phyloP scores from a whole-genome alignment of 2,329 filamentous ascomycete species.

The Xylaria sp. region DNA sequence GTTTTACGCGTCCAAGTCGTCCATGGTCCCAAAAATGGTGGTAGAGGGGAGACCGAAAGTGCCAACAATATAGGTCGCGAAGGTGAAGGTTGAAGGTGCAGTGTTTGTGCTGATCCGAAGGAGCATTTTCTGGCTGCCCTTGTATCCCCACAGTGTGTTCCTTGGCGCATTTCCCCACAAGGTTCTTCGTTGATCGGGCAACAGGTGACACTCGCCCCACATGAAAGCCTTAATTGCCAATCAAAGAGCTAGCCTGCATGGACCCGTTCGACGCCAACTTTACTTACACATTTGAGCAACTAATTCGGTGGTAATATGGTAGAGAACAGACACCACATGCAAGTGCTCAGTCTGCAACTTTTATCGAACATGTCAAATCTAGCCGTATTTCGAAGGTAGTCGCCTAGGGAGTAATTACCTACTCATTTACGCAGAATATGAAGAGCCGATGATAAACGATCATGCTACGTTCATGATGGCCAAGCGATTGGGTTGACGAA shows the following conservation, averaged over 20 bases:
- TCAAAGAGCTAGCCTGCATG: background rate
- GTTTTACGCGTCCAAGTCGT: conserved; percentile 55
- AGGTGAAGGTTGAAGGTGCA: conserved; percentile 40
- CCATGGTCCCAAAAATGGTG: conserved; percentile 52
- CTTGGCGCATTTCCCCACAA: conserved; percentile 42
- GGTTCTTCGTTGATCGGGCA: conserved; percentile 45
- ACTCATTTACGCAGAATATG: too few species aligned
- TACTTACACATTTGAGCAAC: background rate
- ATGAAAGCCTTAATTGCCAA: conserved; percentile 4
- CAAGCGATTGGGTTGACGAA: too few species aligned
- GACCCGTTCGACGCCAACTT: conserved; percentile 9
- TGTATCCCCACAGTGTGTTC: conserved; percentile 30
- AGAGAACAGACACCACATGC: too few species aligned
- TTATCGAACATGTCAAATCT: too few species aligned
- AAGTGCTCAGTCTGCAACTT: background rate
- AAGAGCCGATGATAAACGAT: too few species aligned
- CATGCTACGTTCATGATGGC: too few species aligned
- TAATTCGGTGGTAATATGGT: too few species aligned
- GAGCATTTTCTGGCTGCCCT: conserved; percentile 34
- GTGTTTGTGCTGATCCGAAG: conserved; percentile 44
- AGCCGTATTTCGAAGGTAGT: too few species aligned
- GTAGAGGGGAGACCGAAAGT: conserved; percentile 50
- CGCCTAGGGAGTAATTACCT: too few species aligned
- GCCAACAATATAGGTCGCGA: conserved; percentile 53
- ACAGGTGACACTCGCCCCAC: conserved; percentile 22